Evolutionary conservation across 75 land plant species (phyloP).

Genomic region (Sequoia sempervirens): DNA sequence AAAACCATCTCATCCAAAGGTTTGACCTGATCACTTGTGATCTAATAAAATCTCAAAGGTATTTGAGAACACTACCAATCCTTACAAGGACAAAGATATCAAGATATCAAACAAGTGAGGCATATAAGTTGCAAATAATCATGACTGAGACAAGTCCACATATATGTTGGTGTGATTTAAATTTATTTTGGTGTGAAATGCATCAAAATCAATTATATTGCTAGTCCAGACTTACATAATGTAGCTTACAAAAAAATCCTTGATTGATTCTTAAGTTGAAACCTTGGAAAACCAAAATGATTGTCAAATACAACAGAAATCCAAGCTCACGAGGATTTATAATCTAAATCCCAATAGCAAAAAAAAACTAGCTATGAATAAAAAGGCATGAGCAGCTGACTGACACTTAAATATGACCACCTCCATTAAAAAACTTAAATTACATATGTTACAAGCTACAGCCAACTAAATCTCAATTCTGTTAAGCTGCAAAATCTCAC

Average conservation of each 20-base stretch:
- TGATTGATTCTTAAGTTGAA: background rate
- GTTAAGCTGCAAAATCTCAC: constrained; percentile 4
- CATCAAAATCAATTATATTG: too few relatives aligned
- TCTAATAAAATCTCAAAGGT: too few relatives aligned
- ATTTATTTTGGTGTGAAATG: too few relatives aligned
- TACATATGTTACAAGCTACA: background rate
- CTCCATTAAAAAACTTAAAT: background rate
- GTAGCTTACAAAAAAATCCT: background rate
- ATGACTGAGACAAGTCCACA: too few relatives aligned
- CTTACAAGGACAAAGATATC: too few relatives aligned
- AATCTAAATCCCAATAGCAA: background rate
- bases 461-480: background rate
- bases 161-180: too few relatives aligned
- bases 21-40: too few relatives aligned
- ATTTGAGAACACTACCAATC: too few relatives aligned
- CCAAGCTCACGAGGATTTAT: background rate
- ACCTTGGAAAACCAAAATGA: background rate
- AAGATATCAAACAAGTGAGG: too few relatives aligned
- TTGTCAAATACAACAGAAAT: background rate
- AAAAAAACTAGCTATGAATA: background rate
- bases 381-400: background rate
- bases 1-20: too few relatives aligned
- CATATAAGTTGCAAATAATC: too few relatives aligned
- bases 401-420: background rate
- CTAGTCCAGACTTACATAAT: background rate